Evolutionary conservation across 257 asterid species (phyloP).

Genomic region (Solanum gracilifrons): DNA sequence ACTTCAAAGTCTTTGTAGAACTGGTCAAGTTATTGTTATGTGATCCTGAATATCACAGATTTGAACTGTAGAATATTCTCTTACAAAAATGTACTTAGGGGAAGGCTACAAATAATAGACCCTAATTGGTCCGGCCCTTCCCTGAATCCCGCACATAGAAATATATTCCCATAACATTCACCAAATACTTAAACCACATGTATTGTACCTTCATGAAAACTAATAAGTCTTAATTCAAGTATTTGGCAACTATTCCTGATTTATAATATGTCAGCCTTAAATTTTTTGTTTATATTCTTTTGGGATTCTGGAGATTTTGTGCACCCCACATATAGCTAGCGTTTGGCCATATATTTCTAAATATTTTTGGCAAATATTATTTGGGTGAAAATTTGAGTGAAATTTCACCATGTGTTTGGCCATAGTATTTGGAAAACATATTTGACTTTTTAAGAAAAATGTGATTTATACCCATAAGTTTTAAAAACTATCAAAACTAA

Average conservation of each 20-base stretch:
- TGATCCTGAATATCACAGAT: rapidly evolving
- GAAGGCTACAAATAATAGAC: background rate
- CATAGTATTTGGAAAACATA: no score
- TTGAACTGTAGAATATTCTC: background rate
- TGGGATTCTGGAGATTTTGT: slow-evolving; percentile 39
- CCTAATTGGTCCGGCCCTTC: background rate
- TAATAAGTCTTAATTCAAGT: background rate
- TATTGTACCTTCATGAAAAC: background rate
- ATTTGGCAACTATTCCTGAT: background rate
- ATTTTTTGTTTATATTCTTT: slow-evolving; percentile 30
- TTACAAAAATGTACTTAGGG: background rate
- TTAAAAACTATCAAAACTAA: no score
- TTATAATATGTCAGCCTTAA: slow-evolving; percentile 31
- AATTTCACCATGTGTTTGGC: no score
- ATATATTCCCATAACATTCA: background rate
- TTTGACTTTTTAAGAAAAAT: no score
- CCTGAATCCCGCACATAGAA: background rate
- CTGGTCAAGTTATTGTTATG: background rate
- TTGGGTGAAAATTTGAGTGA: no score
- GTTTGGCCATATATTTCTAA: no score
- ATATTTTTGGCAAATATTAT: no score
- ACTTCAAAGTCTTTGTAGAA: background rate
- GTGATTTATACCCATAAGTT: no score
- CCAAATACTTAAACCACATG: background rate
- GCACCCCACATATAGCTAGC: slow-evolving; percentile 23